Base-by-base conservation (phyloP, 495 filamentous ascomycete genomes). In the Talaromyces proteolyticus region DNA sequence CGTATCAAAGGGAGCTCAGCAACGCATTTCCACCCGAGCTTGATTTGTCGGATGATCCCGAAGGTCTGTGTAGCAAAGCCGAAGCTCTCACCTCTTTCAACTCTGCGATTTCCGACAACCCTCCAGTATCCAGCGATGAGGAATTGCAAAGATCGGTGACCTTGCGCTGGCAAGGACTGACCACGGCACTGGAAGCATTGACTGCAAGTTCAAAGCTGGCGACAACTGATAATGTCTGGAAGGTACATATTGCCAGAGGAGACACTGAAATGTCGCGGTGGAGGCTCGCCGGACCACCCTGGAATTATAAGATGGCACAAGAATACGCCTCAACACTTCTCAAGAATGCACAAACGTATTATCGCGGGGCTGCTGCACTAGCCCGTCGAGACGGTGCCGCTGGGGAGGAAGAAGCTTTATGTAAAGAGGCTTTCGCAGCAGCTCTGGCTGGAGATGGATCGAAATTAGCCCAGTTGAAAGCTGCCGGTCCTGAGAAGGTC, bases 331-430 rank as follows among this genome's bases (percentile, higher is more conserved):
- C 57, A 1, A 73, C 69, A 14, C 68, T 87, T 39, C 51, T 84
- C 18, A 73, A 72, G 34, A 88, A 88, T 55, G 81, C 84, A 3
- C 76, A 76, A 25, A 78, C 80, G 8, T 87, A 79, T 53, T 88
- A 84, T 56, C 70, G 80, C 37, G 82, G 82, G 22, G 82, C 81
- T 1, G 70, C 70, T 40, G 73, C 65, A 26, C 53, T 81, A 21
- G 67, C 71, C 42, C 59, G 67, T 29, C 60, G 65, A 55, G 67
- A 73, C 47, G 63, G 72, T 41, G 63, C 49, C 4, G 70, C 76
- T 10, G 69, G 77, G 54, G 67, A 72, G 51, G 62, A 57, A n/a
- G 75, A 81, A 24, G 77, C 59, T 12, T 53, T 59, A 3, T 69
- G 60, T 41, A 73, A 71, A 53, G 72, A 75, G 51, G 67, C 73